Evolutionary conservation across 2,329 filamentous ascomycete genomes (phyloP), one percentile per base, ranked within the genome.

Genomic region (Endoconidiophora polonica): DNA sequence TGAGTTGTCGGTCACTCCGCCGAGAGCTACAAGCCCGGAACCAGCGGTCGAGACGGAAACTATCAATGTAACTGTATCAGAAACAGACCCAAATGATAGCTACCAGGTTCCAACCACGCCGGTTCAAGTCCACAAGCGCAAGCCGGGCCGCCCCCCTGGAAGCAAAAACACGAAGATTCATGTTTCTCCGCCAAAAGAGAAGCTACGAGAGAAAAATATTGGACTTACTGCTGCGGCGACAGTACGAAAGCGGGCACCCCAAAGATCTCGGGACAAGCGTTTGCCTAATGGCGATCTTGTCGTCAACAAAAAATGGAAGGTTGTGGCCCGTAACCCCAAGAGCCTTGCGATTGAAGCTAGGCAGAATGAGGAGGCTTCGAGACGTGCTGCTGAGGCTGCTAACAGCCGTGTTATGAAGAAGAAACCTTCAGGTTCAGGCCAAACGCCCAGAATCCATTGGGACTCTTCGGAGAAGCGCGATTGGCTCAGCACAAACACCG

Each of bases 91-190:
- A 14, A 29, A 41, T 9, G 16, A 50, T 36, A 45, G 51, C 23
- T 53, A 56, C 41, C 22, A 44, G 10, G 58, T 59, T 10, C 57
- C 54, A 36, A 54, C 57, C n/a, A 55, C 56, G 9, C 50, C 58
- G 39, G 44, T 52, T 1, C 50, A 52, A n/a, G 44, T 46, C 24
- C 45, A 36, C 38, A 53, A 51, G 14, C 37, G 41, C 20, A 48
- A 48, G 52, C 54, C 39, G 46, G 44, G 44, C 12, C 39, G 52
- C 24, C 46, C 48, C 29, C 7, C 45, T 40, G 37, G 16, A 5
- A 48, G 48, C 37, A 54, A 53, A 45, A 49, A 47, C 22, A 54
- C 52, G 4, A 54, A 54, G 0, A 52, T 52, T 7, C 57, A 58
- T 9, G 57, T 54, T 46, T 46, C 49, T 16, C 53, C 52, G 7